Base-by-base conservation (phyloP, 768 basidiomycete genomes). In the Russula sp. region DNA sequence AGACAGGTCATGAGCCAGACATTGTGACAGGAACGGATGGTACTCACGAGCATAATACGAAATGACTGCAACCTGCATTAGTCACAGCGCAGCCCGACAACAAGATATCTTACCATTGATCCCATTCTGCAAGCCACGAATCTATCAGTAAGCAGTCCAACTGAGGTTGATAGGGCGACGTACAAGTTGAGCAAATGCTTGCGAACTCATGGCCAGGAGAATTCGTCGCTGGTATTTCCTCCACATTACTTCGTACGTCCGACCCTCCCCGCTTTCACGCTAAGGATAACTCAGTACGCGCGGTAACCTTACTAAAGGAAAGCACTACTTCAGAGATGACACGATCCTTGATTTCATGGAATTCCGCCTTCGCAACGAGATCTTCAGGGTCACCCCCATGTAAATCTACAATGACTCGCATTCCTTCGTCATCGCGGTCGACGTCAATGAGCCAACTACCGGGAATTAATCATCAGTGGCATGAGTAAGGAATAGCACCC, bases 141-240 rank as follows among this genome's bases (percentile, higher is more conserved):
- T 61, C 26, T 5, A 60, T 56, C 18, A 60, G 67, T n/a, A 28
- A 36, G n/a, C 9, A 42, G n/a, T 9, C 16, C 24, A 16, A 13
- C 11, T 10, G 14, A 8, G 7, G 24, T 49, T 38, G 63, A 46
- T 56, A 59, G 9, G 62, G 50, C 28, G 6, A 80, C 91, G 65
- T 67, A 93, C 94, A 72, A 97, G 78, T 72, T 97, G 95, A 49
- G 95, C 95, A 75, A 97, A 96, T 48, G 92, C 90, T 74, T 97
- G 95, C 61, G 92, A 92, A 22, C 90, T 92, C 92, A 95, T 95
- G 18, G 95, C 95, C 52, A 98, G 83, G 67, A 97, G 73, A 13
- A 98, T 94, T 38, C 94, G 81, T 34, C 87, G 86, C 71, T 89
- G 88, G 73, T 98, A 97, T 70, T 84, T 83, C 69, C 75, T 84